These are phyloP conservation scores for Cornus florida DNA, from an alignment of 148 eudicot genomes.

Conservation along the genomic window DNA sequence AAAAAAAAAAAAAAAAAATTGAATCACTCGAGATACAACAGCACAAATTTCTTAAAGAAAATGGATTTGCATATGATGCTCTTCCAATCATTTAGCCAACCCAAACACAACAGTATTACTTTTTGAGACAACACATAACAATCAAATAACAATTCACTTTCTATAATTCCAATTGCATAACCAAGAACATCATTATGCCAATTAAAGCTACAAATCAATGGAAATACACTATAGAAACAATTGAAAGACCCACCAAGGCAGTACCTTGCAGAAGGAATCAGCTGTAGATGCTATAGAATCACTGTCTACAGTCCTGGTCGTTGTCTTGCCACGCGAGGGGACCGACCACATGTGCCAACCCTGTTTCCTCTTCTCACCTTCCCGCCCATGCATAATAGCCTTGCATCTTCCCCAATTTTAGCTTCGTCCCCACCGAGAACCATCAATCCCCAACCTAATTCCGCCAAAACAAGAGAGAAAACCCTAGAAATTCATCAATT, in stretches of 20 bases:
- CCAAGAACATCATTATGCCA: no score
- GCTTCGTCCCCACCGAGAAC: constrained; percentile 8
- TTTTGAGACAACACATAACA: no score
- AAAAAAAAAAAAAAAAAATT: no score
- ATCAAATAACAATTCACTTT: no score
- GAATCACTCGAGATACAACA: background rate
- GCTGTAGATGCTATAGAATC: constrained; percentile 23
- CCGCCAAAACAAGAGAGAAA: constrained; percentile 1
- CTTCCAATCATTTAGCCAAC: background rate
- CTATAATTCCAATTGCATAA: no score
- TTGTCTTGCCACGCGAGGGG: constrained; percentile 19
- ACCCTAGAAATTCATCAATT: constrained; percentile 17
- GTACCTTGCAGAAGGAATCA: constrained; percentile 39
- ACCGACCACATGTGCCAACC: constrained; percentile 47
- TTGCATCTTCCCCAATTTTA: constrained; percentile 30
- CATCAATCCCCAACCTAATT: constrained; percentile 23
- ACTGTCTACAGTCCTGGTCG: constrained; percentile 22
- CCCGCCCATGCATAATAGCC: constrained; percentile 29
- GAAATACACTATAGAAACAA: constrained; percentile 2
- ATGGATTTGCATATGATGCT: background rate
- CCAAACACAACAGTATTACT: background rate
- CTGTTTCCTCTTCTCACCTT: constrained; percentile 36
- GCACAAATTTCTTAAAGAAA: background rate
- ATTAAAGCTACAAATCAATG: background rate
- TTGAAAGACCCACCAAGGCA: constrained; percentile 3